Base-by-base conservation (phyloP, 345 rosid species). In the Acer negundo region DNA sequence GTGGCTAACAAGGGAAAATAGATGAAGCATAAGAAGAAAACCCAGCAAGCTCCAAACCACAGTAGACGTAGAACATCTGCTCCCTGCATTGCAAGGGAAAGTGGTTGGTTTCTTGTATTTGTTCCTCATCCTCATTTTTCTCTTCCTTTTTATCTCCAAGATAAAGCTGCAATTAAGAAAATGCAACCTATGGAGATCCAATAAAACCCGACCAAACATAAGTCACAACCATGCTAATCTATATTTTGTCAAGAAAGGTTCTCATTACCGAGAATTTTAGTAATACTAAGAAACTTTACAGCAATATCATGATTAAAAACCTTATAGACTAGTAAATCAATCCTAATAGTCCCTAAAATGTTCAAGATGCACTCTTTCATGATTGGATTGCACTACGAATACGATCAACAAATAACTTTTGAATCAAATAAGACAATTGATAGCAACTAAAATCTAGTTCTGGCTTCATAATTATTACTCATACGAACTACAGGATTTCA, bases 21-120 rank as follows among this genome's bases (percentile, higher is more conserved):
- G 76, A 75, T 95, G 92, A 82, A 90, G 78, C 81, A 86, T 67
- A 47, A 92, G 75, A 75, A 93, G 78, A 75, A 92, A 87, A 16
- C 96, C 97, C 28, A 91, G 90, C 81, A 95, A 81, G 81, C 85
- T 90, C 91, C 98, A 95, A 13, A 93, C 75, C 7, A 88, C 71
- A 61, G 79, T 73, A 72, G 94, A 80, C 44, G 73, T 44, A 66
- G 96, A 88, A 78, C 87, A 87, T 92, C 91, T 90, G 87, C 83
- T 86, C 80, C 97, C 91, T 83, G 90, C 91, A 92, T 86, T 90
- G 88, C 88, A 90, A 86, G 70, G 82, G 85, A 89, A 87, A 86
- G 89, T 69, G 47, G 88, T 90, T 85, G 94, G 72, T 87, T 87
- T 94, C 87, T 87, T 86, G 93, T 86, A 80, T 89, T 88, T 88